Percentiles rank a stretch among this genome's conserved stretches.
phyloP scores from a whole-genome alignment of 78 protist genomes.

The Dictyostelium capitatum region DNA sequence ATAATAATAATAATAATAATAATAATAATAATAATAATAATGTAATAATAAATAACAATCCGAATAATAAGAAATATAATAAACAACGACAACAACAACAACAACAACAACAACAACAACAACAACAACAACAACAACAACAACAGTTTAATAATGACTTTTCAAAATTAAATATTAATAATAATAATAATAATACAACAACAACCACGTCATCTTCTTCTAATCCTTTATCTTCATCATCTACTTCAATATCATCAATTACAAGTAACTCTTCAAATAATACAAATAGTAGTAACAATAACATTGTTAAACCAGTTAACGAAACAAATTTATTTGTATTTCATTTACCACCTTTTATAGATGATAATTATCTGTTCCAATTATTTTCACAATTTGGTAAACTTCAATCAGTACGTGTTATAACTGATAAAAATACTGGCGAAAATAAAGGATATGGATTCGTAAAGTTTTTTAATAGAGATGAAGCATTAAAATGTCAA shows the following conservation, averaged over 20 bases:
- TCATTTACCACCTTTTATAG: constrained; percentile 68
- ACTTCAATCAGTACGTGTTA: constrained; percentile 58
- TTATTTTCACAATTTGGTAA: constrained; percentile 60
- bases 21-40: background rate
- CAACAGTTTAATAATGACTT: background rate
- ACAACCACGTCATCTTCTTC: background rate
- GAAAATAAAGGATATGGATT: constrained; percentile 80
- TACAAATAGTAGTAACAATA: background rate
- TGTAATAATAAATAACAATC: background rate
- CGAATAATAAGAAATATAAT: background rate
- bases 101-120: background rate
- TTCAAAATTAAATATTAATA: background rate
- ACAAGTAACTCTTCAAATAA: background rate
- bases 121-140: too few species aligned
- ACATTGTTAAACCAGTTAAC: background rate
- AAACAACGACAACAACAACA: background rate
- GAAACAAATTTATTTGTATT: constrained; percentile 68
- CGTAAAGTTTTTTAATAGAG: constrained; percentile 49
- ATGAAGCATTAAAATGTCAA: constrained; percentile 49
- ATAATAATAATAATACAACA: background rate
- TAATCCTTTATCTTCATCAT: background rate
- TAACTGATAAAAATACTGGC: constrained; percentile 68
- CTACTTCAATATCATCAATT: background rate
- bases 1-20: background rate
- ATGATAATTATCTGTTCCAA: constrained; percentile 29